Percentiles rank a stretch among this genome's conserved stretches.
Conservation (phyloP, 768 basidiomycete species). For the Russula sp. region DNA sequence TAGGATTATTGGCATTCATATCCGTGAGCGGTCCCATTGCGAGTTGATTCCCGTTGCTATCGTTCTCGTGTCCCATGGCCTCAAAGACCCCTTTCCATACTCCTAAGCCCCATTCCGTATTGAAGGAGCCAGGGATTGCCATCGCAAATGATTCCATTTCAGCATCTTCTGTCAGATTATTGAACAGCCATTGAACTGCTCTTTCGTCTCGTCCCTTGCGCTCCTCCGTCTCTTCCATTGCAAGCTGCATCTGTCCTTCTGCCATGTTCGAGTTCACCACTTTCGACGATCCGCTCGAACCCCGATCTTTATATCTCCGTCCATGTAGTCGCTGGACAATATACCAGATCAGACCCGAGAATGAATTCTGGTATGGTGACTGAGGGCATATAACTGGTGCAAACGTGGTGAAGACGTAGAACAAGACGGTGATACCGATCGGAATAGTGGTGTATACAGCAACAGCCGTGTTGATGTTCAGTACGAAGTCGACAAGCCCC, state of each 20-base stretch:
- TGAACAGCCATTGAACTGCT: background rate
- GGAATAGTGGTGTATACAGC: background rate
- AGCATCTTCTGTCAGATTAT: background rate
- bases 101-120: background rate
- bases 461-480: conserved; percentile 25
- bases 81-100: background rate
- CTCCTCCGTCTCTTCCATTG: conserved; percentile 5
- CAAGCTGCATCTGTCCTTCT: conserved; percentile 1
- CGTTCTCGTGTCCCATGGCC: background rate
- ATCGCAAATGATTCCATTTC: conserved; percentile 6
- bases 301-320: conserved; percentile 1
- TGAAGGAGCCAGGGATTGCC: conserved; percentile 3
- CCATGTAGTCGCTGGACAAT: background rate
- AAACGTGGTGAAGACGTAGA: conserved; percentile 19
- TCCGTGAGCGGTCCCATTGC: no score
- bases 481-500: conserved; percentile 41
- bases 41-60: background rate
- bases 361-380: conserved; percentile 14
- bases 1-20: background rate
- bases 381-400: conserved; percentile 10
- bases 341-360: conserved; percentile 14
- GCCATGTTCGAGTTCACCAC: conserved; percentile 6
- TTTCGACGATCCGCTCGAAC: background rate
- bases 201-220: conserved; percentile 4
- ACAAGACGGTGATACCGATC: background rate